These are phyloP conservation scores for Metschnikowia colocasiae DNA, from an alignment of 805 yeast species.

Conservation along the genomic window DNA sequence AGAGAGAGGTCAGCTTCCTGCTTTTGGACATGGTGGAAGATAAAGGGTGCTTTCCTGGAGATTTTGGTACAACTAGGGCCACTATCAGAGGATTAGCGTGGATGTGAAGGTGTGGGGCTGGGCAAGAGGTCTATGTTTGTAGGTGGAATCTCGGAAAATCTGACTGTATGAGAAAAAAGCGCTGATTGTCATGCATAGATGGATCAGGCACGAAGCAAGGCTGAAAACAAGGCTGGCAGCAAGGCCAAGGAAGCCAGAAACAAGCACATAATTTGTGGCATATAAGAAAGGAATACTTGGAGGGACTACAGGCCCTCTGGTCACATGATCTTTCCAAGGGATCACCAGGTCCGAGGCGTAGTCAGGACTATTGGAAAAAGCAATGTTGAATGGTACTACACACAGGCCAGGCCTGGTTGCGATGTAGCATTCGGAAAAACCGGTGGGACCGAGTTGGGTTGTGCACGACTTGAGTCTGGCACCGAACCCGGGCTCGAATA, in stretches of 20 bases:
- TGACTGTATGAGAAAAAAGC: conserved; percentile 1
- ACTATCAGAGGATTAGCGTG: not conserved
- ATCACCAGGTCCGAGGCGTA: not conserved
- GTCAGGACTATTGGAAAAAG: not conserved
- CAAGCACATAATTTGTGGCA: too few species aligned
- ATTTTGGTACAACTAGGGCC: too few species aligned
- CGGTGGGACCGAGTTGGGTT: not conserved
- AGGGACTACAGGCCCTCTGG: not conserved
- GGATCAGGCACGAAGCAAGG: not conserved
- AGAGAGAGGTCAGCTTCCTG: conserved; percentile 31
- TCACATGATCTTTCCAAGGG: not conserved
- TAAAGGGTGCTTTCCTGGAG: too few species aligned
- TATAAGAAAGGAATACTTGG: too few species aligned
- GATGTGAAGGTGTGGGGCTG: not conserved
- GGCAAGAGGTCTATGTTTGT: not conserved
- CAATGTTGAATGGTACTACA: not conserved
- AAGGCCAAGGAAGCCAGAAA: not conserved
- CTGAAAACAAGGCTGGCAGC: not conserved
- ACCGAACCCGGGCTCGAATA: too few species aligned
- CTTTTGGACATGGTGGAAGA: conserved; percentile 15
- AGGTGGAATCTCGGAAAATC: conserved; percentile 4
- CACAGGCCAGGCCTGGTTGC: not conserved
- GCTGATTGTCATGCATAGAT: conserved; percentile 3
- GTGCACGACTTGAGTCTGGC: not conserved
- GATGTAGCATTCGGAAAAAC: not conserved